Percentiles rank a stretch among this genome's conserved stretches.
Conservation (phyloP, 2,329 filamentous ascomycete genomes). For the Bipolaris bicolor region DNA sequence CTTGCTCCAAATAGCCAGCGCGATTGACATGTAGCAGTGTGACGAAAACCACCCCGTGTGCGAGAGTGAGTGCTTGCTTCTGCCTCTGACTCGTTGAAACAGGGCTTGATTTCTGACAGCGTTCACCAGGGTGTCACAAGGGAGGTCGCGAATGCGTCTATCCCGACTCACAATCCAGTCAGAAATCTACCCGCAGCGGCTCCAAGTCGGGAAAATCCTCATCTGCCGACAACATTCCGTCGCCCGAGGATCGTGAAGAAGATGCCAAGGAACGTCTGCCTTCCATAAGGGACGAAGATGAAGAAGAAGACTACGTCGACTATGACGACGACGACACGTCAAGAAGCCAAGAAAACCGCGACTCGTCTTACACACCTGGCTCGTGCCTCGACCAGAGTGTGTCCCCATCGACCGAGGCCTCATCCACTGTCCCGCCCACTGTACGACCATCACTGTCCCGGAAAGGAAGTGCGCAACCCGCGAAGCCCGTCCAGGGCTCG, state of each 20-base stretch:
- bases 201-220: constrained; percentile 53
- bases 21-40: constrained; percentile 64
- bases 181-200: constrained; percentile 55
- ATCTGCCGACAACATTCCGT: constrained; percentile 56
- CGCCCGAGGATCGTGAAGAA: constrained; percentile 57
- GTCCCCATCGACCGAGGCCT: constrained; percentile 60
- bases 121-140: constrained; percentile 76
- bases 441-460: constrained; percentile 42
- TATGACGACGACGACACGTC: constrained; percentile 30
- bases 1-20: background rate
- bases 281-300: constrained; percentile 55
- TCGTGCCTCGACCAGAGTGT: constrained; percentile 54
- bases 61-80: constrained; percentile 62
- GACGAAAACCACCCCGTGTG: constrained; percentile 88
- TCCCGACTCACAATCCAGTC: constrained; percentile 70
- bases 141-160: constrained; percentile 90
- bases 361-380: constrained; percentile 49
- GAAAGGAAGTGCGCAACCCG: constrained; percentile 40
- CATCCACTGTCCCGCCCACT: constrained; percentile 39
- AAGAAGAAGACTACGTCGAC: constrained; percentile 50
- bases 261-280: constrained; percentile 51
- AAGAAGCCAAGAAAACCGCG: constrained; percentile 37
- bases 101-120: constrained; percentile 25
- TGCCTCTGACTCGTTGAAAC: constrained; percentile 11
- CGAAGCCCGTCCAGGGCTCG: constrained; percentile 45